Conservation (phyloP, 768 basidiomycete species). For the Lentinula lateritia region DNA sequence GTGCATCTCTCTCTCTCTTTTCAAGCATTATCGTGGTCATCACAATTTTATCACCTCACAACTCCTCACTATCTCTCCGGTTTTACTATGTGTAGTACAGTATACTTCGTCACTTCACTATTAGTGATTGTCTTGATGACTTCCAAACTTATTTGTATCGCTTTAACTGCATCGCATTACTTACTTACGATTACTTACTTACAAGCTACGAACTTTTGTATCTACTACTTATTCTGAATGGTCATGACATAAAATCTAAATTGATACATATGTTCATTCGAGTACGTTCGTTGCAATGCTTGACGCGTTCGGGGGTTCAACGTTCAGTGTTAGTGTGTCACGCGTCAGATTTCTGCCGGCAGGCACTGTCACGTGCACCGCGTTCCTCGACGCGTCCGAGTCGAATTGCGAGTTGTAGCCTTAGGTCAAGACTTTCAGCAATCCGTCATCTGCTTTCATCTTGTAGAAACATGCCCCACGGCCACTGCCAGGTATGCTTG, state of each 20-base stretch:
- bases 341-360: neutral
- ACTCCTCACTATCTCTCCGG: neutral
- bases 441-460: neutral
- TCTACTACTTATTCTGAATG: neutral
- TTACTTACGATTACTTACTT: neutral
- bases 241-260: neutral
- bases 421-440: no score
- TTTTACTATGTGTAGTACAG: neutral
- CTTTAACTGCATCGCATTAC: neutral
- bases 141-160: slow-evolving; percentile 1
- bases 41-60: neutral
- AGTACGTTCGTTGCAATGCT: no score
- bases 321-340: no score
- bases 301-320: no score
- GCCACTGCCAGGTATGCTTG: neutral
- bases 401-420: no score
- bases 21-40: neutral
- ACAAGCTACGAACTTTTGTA: slow-evolving; percentile 5
- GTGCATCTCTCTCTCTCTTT: slow-evolving; percentile 1
- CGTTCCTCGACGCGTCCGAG: no score
- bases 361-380: neutral
- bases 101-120: slow-evolving; percentile 1
- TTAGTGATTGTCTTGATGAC: slow-evolving; percentile 7
- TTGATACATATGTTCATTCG: no score
- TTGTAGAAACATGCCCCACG: neutral